Conservation (phyloP, 768 basidiomycete genomes). For the Cystofilobasidium macerans region DNA sequence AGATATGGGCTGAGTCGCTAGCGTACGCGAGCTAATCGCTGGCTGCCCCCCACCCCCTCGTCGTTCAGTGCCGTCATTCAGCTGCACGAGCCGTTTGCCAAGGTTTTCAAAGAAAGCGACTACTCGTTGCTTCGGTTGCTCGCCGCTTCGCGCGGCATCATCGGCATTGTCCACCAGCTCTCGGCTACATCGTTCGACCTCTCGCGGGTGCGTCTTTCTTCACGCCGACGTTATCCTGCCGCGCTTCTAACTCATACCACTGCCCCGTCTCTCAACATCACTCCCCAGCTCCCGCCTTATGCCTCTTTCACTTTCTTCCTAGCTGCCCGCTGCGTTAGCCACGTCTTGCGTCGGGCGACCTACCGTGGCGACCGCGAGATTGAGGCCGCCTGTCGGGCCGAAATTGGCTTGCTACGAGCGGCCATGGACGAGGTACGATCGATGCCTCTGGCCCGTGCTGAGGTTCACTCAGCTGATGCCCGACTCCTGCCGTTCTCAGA, state of each 20-base stretch:
- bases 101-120: slow-evolving; percentile 50
- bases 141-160: slow-evolving; percentile 53
- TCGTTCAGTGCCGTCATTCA: slow-evolving; percentile 52
- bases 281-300: slow-evolving; percentile 10
- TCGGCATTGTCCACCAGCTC: slow-evolving; percentile 56
- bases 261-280: background rate
- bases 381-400: slow-evolving; percentile 49
- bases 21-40: too few species aligned
- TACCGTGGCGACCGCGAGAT: slow-evolving; percentile 51
- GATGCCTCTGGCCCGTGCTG: background rate
- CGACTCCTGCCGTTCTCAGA: background rate
- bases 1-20: too few species aligned
- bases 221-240: slow-evolving; percentile 54
- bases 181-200: slow-evolving; percentile 64
- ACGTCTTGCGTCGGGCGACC: slow-evolving; percentile 55
- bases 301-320: slow-evolving; percentile 58
- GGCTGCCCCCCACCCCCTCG: background rate
- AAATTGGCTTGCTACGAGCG: slow-evolving; percentile 46
- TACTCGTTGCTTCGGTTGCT: slow-evolving; percentile 60
- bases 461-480: background rate
- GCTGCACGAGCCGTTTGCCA: slow-evolving; percentile 66
- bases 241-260: background rate
- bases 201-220: slow-evolving; percentile 55
- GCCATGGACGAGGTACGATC: background rate
- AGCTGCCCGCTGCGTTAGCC: slow-evolving; percentile 54